A percentile compares a stretch with the other conserved stretches of the same genome.
phyloP scores from a whole-genome alignment of 495 filamentous ascomycete species.

The Xylaria venustula region DNA sequence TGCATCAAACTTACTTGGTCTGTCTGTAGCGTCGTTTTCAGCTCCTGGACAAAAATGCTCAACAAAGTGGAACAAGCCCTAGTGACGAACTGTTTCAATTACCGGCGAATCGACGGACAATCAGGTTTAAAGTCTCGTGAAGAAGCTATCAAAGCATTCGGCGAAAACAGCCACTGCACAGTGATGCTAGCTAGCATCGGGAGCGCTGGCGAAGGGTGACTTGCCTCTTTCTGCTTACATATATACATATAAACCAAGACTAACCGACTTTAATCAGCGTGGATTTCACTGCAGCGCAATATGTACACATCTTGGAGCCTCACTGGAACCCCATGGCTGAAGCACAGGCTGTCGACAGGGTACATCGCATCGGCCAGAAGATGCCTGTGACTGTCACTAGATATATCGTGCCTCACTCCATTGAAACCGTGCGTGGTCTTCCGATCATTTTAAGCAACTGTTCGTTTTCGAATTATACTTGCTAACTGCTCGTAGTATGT shows the following conservation, averaged over 20 bases:
- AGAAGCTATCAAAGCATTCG: constrained; percentile 6
- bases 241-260: no score
- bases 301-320: constrained; percentile 31
- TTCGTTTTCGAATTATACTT: no score
- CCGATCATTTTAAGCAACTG: no score
- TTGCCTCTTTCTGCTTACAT: not conserved
- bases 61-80: constrained; percentile 13
- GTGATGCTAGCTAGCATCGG: constrained; percentile 21
- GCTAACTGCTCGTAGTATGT: no score
- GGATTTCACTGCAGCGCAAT: constrained; percentile 24
- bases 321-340: constrained; percentile 34
- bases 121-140: not conserved
- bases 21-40: constrained; percentile 23
- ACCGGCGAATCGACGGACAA: not conserved
- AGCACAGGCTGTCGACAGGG: constrained; percentile 30
- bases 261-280: constrained; percentile 17
- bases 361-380: constrained; percentile 31
- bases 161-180: not conserved
- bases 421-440: constrained; percentile 15
- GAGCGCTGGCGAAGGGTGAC: constrained; percentile 20
- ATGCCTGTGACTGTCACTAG: constrained; percentile 20
- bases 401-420: constrained; percentile 20
- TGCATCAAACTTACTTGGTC: no score
- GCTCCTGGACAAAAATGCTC: constrained; percentile 22
- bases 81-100: not conserved